phyloP scores from a whole-genome alignment of 352 stramenopile genomes.

The Globisporangium megalacanthum region DNA sequence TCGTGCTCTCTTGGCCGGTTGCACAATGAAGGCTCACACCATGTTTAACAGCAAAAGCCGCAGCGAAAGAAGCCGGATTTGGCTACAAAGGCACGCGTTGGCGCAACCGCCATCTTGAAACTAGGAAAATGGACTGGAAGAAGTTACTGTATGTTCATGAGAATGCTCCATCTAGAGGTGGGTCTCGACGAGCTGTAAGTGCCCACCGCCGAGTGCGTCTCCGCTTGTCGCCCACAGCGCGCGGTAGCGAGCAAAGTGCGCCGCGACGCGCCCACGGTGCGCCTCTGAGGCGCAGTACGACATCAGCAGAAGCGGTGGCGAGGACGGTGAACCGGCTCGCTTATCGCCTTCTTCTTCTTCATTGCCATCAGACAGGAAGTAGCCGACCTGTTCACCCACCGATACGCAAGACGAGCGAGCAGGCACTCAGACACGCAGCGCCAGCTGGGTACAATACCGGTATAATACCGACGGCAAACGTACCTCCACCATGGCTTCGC shows the following conservation, averaged over 20 bases:
- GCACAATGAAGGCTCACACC: too few relatives aligned
- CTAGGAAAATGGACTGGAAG: too few relatives aligned
- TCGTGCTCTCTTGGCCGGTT: not conserved
- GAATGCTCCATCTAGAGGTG: too few relatives aligned
- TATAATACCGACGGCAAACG: not conserved
- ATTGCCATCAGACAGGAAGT: not conserved
- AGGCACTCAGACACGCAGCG: not conserved
- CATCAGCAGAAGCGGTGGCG: slow-evolving; percentile 23
- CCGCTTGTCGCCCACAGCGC: slow-evolving; percentile 1
- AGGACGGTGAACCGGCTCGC: not conserved
- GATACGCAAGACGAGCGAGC: not conserved
- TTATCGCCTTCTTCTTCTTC: not conserved
- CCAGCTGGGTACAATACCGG: not conserved
- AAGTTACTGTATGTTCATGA: too few relatives aligned
- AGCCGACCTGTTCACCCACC: slow-evolving; percentile 1
- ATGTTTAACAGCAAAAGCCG: not conserved
- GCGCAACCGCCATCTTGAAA: too few relatives aligned
- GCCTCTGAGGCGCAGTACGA: slow-evolving; percentile 43
- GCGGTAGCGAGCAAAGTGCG: slow-evolving; percentile 48
- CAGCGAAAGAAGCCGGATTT: too few relatives aligned
- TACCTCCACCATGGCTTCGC: slow-evolving; percentile 60
- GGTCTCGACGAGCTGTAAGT: not conserved
- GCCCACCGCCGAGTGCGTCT: not conserved
- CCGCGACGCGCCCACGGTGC: slow-evolving; percentile 13
- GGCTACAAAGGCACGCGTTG: too few relatives aligned